Base-by-base conservation (phyloP, 208 protist species). In the Novymonas esmeraldas region DNA sequence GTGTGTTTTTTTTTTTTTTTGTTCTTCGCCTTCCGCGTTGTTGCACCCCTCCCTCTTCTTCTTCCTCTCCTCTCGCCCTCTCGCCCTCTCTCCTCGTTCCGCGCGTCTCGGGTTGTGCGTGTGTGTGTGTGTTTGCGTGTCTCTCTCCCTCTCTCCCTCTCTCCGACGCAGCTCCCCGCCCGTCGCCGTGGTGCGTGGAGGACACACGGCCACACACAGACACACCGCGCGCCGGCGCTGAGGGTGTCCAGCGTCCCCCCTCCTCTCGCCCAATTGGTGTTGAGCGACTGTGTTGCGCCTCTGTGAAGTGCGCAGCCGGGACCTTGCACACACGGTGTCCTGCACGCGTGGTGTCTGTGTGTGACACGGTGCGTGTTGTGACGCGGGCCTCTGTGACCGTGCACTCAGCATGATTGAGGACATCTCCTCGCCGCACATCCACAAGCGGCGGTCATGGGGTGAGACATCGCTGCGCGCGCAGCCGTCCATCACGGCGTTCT, bases 361-460 rank as follows among this genome's bases (percentile, higher is more conserved):
- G n/a, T n/a, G n/a, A n/a, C n/a, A n/a, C n/a, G n/a, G n/a, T n/a
- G n/a, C n/a, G n/a, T n/a, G n/a, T n/a, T n/a, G n/a, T n/a, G n/a
- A n/a, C n/a, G n/a, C n/a, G n/a, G n/a, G n/a, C n/a, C n/a, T n/a
- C n/a, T n/a, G n/a, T n/a, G n/a, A n/a, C n/a, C n/a, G n/a, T n/a
- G 10, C 9, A 28, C 14, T 10, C 28, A 50, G 4, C 45, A 80
- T 84, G 70, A 84, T 80, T 14, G 70, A 80, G 46, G 79, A 80
- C 13, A 64, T 72, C 26, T 44, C 49, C 2, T 70, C 61, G 14
- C 49, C 48, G 6, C n/a, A 38, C 20, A 36, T 26, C 6, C 38
- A 16, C 20, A 46, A 45, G 33, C 57, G 29, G 24, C 33, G 36
- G 16, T 60, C 58, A 20, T 73, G 67, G 58, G 29, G 36, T 42